Percentiles rank a stretch among this genome's conserved stretches.
These are phyloP conservation scores for Populus hybrid DNA, from an alignment of 441 rosid species.

Conservation along the genomic window DNA sequence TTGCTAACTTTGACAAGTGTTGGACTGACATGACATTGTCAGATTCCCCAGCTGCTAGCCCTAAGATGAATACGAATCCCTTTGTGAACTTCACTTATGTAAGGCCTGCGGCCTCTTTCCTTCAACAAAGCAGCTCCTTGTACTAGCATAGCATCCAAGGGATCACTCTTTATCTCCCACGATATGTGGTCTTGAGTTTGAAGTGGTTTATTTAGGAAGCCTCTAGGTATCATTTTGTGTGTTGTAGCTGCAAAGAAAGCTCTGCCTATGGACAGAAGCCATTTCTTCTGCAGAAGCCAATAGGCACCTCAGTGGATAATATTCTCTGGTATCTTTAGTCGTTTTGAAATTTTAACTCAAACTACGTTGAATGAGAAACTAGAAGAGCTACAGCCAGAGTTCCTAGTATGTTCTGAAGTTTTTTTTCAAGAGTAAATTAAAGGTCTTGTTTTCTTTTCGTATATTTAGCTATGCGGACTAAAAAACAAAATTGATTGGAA, in stretches of 20 bases:
- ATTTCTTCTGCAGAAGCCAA: not conserved
- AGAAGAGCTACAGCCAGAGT: not conserved
- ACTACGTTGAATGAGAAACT: not conserved
- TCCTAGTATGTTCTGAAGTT: not conserved
- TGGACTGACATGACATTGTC: constrained; percentile 86
- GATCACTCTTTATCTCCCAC: not conserved
- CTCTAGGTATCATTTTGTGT: not conserved
- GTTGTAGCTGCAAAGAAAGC: not conserved
- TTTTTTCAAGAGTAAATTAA: not conserved
- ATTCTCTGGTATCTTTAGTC: not conserved
- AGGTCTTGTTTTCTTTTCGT: not conserved
- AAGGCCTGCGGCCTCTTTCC: constrained; percentile 66
- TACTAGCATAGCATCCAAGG: not conserved
- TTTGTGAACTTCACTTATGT: constrained; percentile 66
- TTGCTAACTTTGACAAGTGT: constrained; percentile 77
- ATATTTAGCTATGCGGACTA: not conserved
- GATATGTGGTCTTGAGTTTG: not conserved
- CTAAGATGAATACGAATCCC: constrained; percentile 55
- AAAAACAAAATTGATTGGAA: not conserved
- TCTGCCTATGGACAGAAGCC: not conserved
- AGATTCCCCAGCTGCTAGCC: constrained; percentile 86
- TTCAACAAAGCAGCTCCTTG: constrained; percentile 33
- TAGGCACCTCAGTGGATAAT: not conserved
- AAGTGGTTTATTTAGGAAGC: not conserved
- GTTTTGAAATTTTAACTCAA: not conserved